phyloP scores from a whole-genome alignment of 179 eudicot species.

The Pouteria campechiana region DNA sequence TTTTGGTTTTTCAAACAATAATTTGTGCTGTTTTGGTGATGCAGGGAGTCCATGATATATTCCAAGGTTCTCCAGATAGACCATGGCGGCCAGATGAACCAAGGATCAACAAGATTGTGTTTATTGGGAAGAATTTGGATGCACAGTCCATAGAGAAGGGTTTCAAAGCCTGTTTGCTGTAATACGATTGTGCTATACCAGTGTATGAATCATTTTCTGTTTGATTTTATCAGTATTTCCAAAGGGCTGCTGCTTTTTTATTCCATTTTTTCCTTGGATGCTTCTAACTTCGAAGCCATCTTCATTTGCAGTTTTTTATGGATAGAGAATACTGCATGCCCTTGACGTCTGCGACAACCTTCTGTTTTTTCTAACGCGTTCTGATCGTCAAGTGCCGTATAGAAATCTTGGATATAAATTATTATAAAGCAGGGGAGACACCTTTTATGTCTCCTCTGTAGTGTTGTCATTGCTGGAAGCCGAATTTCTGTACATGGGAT shows the following conservation, averaged over 20 bases:
- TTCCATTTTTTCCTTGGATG: too few species aligned
- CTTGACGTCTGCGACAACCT: conserved; percentile 54
- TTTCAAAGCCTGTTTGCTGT: conserved; percentile 66
- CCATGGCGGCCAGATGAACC: conserved; percentile 64
- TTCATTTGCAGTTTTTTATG: conserved; percentile 25
- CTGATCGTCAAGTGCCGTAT: too few species aligned
- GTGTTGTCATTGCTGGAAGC: too few species aligned
- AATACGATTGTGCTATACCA: not conserved
- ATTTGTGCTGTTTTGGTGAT: not conserved
- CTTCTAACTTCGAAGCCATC: too few species aligned
- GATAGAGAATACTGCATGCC: conserved; percentile 40
- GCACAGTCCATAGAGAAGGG: conserved; percentile 65
- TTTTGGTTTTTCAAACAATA: not conserved
- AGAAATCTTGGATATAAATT: too few species aligned
- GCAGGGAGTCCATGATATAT: conserved; percentile 98
- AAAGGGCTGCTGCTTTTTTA: too few species aligned
- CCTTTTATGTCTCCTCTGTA: too few species aligned
- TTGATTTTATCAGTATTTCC: too few species aligned
- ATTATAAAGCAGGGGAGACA: too few species aligned
- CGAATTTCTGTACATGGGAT: too few species aligned
- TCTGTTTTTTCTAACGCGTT: too few species aligned
- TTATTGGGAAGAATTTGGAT: conserved; percentile 92
- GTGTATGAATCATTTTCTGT: too few species aligned
- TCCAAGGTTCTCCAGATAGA: conserved; percentile 97
- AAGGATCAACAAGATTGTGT: conserved; percentile 77